Evolutionary conservation across 129 eudicot genomes (phyloP).

Genomic region (Silybum marianum): DNA sequence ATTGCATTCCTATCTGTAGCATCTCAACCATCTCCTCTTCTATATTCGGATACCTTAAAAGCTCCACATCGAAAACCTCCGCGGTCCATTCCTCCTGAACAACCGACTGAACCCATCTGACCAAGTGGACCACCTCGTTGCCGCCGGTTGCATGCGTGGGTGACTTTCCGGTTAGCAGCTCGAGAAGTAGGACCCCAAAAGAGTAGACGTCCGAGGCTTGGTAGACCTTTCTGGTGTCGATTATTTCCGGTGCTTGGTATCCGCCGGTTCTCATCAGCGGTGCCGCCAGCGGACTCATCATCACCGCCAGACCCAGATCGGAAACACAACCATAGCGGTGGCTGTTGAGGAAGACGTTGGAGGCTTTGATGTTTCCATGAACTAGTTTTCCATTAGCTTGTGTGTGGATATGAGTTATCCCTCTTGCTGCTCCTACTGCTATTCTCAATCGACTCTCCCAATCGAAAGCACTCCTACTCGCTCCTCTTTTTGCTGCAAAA

Average conservation of each 20-base stretch:
- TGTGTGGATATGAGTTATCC: slow-evolving; percentile 79
- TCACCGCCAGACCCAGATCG: slow-evolving; percentile 68
- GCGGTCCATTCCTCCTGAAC: slow-evolving; percentile 97
- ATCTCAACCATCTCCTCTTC: slow-evolving; percentile 93
- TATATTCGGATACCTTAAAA: slow-evolving; percentile 69
- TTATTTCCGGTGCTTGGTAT: slow-evolving; percentile 82
- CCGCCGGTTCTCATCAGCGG: slow-evolving; percentile 44
- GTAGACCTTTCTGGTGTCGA: slow-evolving; percentile 53
- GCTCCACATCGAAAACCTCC: slow-evolving; percentile 88
- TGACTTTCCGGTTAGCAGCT: slow-evolving; percentile 85
- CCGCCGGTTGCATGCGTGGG: slow-evolving; percentile 60
- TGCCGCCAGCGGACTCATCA: slow-evolving; percentile 46
- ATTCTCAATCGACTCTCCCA: slow-evolving; percentile 81
- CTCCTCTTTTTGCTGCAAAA: slow-evolving; percentile 71
- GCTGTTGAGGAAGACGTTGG: slow-evolving; percentile 75
- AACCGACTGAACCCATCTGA: slow-evolving; percentile 85
- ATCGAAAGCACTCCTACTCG: slow-evolving; percentile 52
- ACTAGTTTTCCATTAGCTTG: slow-evolving; percentile 62
- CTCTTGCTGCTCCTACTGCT: slow-evolving; percentile 82
- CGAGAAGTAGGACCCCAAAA: slow-evolving; percentile 81
- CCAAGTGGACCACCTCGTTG: slow-evolving; percentile 69
- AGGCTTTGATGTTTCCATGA: slow-evolving; percentile 87
- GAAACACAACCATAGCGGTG: slow-evolving; percentile 58
- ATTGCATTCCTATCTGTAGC: slow-evolving; percentile 83
- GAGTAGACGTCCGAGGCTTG: slow-evolving; percentile 83